Evolutionary conservation across 2,329 filamentous ascomycete genomes (phyloP).

Genomic region (Clonostachys solani): DNA sequence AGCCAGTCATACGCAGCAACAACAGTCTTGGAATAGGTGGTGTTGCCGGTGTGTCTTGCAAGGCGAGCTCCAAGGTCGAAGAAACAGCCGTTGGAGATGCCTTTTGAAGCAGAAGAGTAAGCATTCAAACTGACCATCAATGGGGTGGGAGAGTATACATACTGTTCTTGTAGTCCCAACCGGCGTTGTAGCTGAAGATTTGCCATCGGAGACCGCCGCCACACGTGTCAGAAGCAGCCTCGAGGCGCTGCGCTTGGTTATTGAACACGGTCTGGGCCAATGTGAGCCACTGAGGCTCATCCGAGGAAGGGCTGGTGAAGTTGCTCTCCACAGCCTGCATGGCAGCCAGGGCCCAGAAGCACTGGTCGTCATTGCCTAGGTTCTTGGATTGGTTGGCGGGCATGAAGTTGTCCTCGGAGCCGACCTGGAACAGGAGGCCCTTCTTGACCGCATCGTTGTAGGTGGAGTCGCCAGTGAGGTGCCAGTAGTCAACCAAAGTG

Average conservation of each 20-base stretch:
- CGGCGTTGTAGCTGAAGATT: constrained; percentile 68
- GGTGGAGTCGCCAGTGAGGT: constrained; percentile 51
- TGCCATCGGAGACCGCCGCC: constrained; percentile 72
- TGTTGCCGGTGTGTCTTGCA: constrained; percentile 64
- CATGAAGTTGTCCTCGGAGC: constrained; percentile 49
- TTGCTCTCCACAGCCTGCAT: constrained; percentile 55
- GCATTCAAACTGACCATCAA: background rate
- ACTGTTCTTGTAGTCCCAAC: constrained; percentile 71
- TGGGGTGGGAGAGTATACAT: background rate
- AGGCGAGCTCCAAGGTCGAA: constrained; percentile 68
- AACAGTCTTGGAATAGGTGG: constrained; percentile 61
- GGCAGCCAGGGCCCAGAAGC: constrained; percentile 62
- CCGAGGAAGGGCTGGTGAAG: constrained; percentile 49
- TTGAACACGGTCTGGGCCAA: constrained; percentile 65
- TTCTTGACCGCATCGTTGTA: constrained; percentile 52
- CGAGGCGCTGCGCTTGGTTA: constrained; percentile 22
- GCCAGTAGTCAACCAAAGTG: constrained; percentile 61
- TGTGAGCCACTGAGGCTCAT: constrained; percentile 45
- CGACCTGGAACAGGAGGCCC: constrained; percentile 48
- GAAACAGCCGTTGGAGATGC: constrained; percentile 57
- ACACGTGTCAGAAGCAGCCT: constrained; percentile 40
- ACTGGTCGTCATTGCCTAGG: constrained; percentile 62
- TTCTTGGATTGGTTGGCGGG: constrained; percentile 46
- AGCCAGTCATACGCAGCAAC: constrained; percentile 62
- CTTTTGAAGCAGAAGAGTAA: background rate